These are phyloP conservation scores for Kodamaea kakaduensis DNA, from an alignment of 805 yeast genomes.

Conservation along the genomic window DNA sequence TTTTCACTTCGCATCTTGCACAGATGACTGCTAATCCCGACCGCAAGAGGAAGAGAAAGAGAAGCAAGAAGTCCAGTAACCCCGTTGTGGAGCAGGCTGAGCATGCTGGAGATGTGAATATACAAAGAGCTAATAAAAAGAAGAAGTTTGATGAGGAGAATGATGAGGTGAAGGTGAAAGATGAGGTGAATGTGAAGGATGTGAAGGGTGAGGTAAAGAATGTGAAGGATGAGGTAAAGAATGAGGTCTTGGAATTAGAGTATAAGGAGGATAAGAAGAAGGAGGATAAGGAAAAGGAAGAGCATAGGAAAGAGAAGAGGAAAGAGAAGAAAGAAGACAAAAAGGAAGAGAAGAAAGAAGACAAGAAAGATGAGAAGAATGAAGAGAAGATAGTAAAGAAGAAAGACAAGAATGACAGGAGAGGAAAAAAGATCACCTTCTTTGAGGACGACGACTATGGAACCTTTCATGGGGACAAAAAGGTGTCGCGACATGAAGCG, in stretches of 20 bases:
- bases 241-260: not conserved
- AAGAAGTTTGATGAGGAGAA: constrained; percentile 14
- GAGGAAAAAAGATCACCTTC: constrained; percentile 2
- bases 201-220: too few species aligned
- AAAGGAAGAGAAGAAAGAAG: constrained; percentile 2
- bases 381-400: not conserved
- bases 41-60: constrained; percentile 28
- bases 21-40: constrained; percentile 7
- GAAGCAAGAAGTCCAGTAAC: constrained; percentile 19
- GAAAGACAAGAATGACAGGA: not conserved
- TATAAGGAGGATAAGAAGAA: constrained; percentile 1
- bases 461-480: constrained; percentile 11
- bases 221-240: not conserved
- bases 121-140: constrained; percentile 14
- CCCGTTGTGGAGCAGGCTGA: constrained; percentile 6
- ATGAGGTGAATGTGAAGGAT: too few species aligned
- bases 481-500: constrained; percentile 22
- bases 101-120: constrained; percentile 13
- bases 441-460: constrained; percentile 11
- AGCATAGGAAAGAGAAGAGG: not conserved
- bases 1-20: too few species aligned
- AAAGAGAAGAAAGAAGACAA: not conserved
- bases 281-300: not conserved
- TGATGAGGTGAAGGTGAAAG: not conserved
- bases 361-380: not conserved